Base-by-base conservation (phyloP, 257 asterid genomes). In the Solanum bulbocastanum region DNA sequence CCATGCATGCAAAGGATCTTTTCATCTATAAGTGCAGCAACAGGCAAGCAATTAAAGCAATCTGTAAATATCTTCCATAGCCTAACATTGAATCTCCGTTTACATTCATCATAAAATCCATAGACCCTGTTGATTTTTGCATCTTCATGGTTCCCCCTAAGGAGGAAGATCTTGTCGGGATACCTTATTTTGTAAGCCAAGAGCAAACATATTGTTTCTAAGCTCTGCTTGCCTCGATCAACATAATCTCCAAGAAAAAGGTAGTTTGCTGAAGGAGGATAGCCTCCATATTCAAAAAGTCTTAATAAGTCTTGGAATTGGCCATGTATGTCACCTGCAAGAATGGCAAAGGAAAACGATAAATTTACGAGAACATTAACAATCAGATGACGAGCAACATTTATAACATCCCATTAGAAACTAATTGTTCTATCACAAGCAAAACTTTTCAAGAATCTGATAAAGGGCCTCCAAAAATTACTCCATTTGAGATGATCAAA, bases 1-100 rank as follows among this genome's bases (percentile, higher is more conserved):
- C 98, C 98, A 22, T 95, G 98, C 98, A 94, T 94, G 92, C 98
- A 95, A 44, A 94, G 84, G 88, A 95, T 95, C 92, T 95, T 95
- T 10, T 92, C 97, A 71, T 95, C 98, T 40, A 95, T 93, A 60
- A 95, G 93, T 36, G 96, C 98, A 46, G 95, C 93, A 66, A 95
- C 96, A 37, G 97, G 98, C 87, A 95, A 88, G 88, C 98, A 95
- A 72, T 94, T 94, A 86, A 95, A 95, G 91, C 98, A 95, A 68
- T 95, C 97, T 4, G 97, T 94, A 90, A 95, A 95, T 89, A 92
- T 95, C 93, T 94, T 94, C 98, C 98, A 95, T 4, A 95, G 94
- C 83, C 97, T 92, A 37, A 94, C 98, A 69, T 95, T 95, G 90
- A 94, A 95, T 87, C 98, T 92, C 91, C 97, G 91, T 90, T 93